A percentile compares a stretch with the other conserved stretches of the same genome.
These are phyloP conservation scores for Cystobasidium pallidum DNA, from an alignment of 1,284 basidiomycete genomes.

Conservation along the genomic window DNA sequence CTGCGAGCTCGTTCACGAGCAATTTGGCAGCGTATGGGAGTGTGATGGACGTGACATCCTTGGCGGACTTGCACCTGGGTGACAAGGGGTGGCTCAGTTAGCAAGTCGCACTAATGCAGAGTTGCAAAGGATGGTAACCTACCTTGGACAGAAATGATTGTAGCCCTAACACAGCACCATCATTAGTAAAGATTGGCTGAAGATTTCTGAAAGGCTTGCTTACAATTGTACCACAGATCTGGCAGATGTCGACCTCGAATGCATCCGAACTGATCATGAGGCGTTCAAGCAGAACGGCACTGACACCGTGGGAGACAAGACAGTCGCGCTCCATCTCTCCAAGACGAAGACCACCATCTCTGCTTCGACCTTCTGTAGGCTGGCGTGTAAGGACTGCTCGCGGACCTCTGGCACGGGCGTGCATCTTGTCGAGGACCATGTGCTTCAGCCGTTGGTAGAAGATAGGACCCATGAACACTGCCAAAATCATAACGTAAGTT, in stretches of 20 bases:
- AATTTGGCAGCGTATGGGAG: conserved; percentile 98
- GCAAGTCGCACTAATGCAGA: neutral
- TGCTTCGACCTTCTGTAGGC: conserved; percentile 95
- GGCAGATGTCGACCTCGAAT: conserved; percentile 83
- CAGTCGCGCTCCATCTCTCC: conserved; percentile 99
- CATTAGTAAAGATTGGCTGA: conserved; percentile 92
- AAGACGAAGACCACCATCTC: conserved; percentile 93
- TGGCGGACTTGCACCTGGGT: conserved; percentile 82
- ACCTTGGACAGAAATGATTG: conserved; percentile 78
- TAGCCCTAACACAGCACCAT: conserved; percentile 70
- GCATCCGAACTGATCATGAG: conserved; percentile 28
- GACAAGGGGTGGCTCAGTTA: conserved; percentile 48
- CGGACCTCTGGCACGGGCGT: conserved; percentile 93
- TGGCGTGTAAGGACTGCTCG: conserved; percentile 95
- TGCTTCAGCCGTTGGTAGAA: conserved; percentile 58
- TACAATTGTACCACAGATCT: conserved; percentile 97
- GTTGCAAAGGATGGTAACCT: neutral
- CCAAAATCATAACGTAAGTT: conserved; percentile 56
- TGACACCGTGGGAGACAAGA: conserved; percentile 53
- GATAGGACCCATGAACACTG: conserved; percentile 63
- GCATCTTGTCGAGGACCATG: conserved; percentile 76
- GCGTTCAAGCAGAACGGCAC: conserved; percentile 15
- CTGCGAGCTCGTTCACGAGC: conserved; percentile 73
- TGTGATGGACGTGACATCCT: conserved; percentile 93
- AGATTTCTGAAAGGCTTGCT: conserved; percentile 73